Evolutionary conservation across 139 green algal genomes (phyloP).

Genomic region (Haematococcus lacustris): DNA sequence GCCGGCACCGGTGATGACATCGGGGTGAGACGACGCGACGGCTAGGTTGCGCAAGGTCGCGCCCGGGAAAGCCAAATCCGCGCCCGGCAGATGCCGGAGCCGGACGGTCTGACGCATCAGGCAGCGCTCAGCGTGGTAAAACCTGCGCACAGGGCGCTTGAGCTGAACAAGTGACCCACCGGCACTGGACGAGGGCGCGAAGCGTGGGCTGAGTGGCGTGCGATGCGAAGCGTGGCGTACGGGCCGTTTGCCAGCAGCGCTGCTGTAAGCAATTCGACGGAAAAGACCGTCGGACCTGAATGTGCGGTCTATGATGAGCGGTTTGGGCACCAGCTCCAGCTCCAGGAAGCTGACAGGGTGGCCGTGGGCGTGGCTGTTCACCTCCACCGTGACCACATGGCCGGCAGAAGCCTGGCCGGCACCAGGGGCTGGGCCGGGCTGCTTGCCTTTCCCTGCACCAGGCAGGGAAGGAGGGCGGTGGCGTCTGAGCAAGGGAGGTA

Average conservation of each 20-base stretch:
- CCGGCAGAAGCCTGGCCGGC: no score
- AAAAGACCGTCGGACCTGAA: constrained; percentile 41
- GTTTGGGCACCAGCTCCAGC: constrained; percentile 36
- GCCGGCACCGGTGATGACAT: constrained; percentile 31
- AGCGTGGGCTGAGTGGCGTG: no score
- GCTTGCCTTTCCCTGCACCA: no score
- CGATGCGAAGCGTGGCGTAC: no score
- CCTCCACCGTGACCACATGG: constrained; percentile 29
- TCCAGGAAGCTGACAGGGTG: constrained; percentile 41
- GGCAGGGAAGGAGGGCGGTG: no score
- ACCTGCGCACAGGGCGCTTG: constrained; percentile 22
- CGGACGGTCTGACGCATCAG: constrained; percentile 33
- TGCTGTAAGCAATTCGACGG: no score
- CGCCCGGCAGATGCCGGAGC: constrained; percentile 15
- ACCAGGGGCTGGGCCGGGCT: no score
- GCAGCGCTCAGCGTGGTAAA: constrained; percentile 36
- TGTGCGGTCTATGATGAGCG: constrained; percentile 50
- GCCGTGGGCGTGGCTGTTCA: constrained; percentile 28
- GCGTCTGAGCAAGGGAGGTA: no score
- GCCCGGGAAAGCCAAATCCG: constrained; percentile 13
- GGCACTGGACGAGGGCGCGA: no score
- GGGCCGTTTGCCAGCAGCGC: not conserved
- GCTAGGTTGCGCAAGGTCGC: constrained; percentile 15
- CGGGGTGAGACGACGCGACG: constrained; percentile 26
- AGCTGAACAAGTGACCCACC: no score